phyloP scores from a whole-genome alignment of 2,329 filamentous ascomycete genomes.

The Cladosporium sphaerospermum region DNA sequence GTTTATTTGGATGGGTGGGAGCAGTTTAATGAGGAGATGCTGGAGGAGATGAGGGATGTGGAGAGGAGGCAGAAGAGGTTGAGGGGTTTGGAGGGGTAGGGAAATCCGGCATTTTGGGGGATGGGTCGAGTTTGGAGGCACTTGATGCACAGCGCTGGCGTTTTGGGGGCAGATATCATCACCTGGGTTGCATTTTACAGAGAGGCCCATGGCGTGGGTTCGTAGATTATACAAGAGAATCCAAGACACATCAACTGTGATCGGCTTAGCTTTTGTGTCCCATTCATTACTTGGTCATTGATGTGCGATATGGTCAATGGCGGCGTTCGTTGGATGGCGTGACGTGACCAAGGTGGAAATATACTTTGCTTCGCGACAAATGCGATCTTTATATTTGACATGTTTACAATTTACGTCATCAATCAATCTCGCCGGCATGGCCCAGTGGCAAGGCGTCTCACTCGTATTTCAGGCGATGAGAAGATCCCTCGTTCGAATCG shows the following conservation, averaged over 20 bases:
- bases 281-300: too few species aligned
- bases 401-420: background rate
- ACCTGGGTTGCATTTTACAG: background rate
- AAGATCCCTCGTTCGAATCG: constrained; percentile 15
- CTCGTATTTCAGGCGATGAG: constrained; percentile 11
- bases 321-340: too few species aligned
- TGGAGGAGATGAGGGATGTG: constrained; percentile 61
- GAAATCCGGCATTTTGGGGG: background rate
- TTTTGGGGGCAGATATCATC: background rate
- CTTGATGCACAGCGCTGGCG: constrained; percentile 1
- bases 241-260: too few species aligned
- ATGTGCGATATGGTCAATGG: too few species aligned
- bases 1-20: constrained; percentile 65
- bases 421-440: background rate
- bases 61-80: constrained; percentile 34
- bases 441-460: constrained; percentile 13
- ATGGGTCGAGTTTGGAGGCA: too few species aligned
- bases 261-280: too few species aligned
- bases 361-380: too few species aligned
- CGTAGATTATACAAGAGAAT: background rate
- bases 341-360: too few species aligned
- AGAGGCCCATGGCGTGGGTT: background rate
- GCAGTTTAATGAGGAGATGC: constrained; percentile 61
- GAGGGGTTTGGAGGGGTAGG: background rate
- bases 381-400: background rate